Evolutionary conservation across 2,329 filamentous ascomycete species (phyloP).

Genomic region (Parastagonospora nodorum): DNA sequence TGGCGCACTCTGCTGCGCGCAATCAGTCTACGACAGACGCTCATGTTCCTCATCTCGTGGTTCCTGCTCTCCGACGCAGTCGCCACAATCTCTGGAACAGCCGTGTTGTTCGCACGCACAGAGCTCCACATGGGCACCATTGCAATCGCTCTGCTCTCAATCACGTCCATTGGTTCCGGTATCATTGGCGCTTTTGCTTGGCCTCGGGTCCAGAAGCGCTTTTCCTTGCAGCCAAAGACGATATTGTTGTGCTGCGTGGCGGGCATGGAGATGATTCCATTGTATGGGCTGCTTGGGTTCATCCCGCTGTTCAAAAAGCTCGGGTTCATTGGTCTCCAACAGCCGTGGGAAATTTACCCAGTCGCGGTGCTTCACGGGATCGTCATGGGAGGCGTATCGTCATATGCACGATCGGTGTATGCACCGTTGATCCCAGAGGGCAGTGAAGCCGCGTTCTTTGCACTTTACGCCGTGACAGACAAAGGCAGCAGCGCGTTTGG

Average conservation of each 20-base stretch:
- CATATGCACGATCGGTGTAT: slow-evolving; percentile 87
- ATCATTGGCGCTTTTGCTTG: slow-evolving; percentile 86
- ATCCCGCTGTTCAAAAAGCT: slow-evolving; percentile 73
- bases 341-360: slow-evolving; percentile 91
- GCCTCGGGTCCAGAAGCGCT: slow-evolving; percentile 73
- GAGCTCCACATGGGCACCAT: slow-evolving; percentile 86
- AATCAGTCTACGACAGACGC: slow-evolving; percentile 69
- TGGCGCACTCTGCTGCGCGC: slow-evolving; percentile 78
- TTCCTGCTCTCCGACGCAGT: slow-evolving; percentile 91
- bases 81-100: slow-evolving; percentile 91
- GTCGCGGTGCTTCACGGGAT: slow-evolving; percentile 85
- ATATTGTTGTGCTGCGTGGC: slow-evolving; percentile 84
- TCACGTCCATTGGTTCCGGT: slow-evolving; percentile 84
- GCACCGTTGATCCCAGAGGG: slow-evolving; percentile 89
- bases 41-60: slow-evolving; percentile 81
- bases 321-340: slow-evolving; percentile 79
- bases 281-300: slow-evolving; percentile 86
- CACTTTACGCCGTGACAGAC: slow-evolving; percentile 92
- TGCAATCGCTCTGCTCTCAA: slow-evolving; percentile 83
- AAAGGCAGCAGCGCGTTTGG: slow-evolving; percentile 92
- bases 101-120: slow-evolving; percentile 91
- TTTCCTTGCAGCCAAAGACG: slow-evolving; percentile 73
- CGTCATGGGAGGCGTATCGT: slow-evolving; percentile 83
- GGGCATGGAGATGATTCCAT: slow-evolving; percentile 84
- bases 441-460: slow-evolving; percentile 91